Conservation (phyloP, 2,329 filamentous ascomycete species). For the Arachnomyces sp. region DNA sequence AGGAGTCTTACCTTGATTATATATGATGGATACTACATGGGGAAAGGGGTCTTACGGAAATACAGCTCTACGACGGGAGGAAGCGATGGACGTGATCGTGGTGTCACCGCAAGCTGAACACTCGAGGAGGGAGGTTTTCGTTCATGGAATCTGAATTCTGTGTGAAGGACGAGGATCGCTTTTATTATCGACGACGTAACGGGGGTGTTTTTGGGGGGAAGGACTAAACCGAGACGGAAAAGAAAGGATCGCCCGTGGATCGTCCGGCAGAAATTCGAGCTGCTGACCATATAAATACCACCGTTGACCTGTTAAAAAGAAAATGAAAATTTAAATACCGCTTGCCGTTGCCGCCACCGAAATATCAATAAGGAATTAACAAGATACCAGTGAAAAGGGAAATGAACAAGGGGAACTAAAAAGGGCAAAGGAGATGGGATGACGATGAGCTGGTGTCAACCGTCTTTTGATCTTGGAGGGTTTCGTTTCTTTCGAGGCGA, state of each 20-base stretch:
- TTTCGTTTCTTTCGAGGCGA: too few species aligned
- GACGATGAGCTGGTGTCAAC: too few species aligned
- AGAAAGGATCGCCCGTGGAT: conserved; percentile 19
- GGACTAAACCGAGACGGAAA: conserved; percentile 13
- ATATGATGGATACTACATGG: too few species aligned
- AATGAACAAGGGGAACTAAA: too few species aligned
- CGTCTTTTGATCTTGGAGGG: too few species aligned
- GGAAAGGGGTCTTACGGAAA: too few species aligned
- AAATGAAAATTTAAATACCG: neutral
- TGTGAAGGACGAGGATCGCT: conserved; percentile 18
- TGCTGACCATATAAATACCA: conserved; percentile 24
- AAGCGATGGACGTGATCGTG: too few species aligned
- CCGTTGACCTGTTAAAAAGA: conserved; percentile 10
- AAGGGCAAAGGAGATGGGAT: too few species aligned
- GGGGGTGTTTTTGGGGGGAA: conserved; percentile 15
- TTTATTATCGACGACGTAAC: conserved; percentile 16
- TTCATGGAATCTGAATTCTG: conserved; percentile 15
- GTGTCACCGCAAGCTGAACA: neutral
- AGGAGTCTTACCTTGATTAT: too few species aligned
- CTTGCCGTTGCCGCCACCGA: neutral
- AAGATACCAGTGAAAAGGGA: neutral
- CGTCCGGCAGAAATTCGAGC: conserved; percentile 20
- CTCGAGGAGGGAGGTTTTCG: conserved; percentile 2
- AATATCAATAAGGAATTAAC: conserved; percentile 9
- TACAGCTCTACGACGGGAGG: too few species aligned